These are phyloP conservation scores for Fusarium heterosporum DNA, from an alignment of 2,329 filamentous ascomycete genomes.

Conservation along the genomic window DNA sequence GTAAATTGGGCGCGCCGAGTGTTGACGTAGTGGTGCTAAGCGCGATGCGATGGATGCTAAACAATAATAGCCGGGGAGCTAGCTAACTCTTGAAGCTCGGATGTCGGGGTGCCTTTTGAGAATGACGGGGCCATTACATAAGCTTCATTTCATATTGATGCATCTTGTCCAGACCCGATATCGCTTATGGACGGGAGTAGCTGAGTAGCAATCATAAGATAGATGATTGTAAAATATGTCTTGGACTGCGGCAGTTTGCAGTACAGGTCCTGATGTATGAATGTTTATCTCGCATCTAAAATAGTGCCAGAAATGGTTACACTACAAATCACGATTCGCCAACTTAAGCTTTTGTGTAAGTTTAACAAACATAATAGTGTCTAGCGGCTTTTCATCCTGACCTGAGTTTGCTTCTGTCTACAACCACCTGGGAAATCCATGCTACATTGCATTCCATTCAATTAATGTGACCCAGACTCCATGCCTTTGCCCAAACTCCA, in stretches of 20 bases:
- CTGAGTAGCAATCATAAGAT: conserved; percentile 2
- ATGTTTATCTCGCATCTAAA: not conserved
- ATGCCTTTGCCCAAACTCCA: conserved; percentile 42
- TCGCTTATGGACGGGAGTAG: conserved; percentile 10
- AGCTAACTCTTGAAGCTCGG: conserved; percentile 25
- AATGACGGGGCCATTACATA: conserved; percentile 42
- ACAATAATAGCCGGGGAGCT: conserved; percentile 27
- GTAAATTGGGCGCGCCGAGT: conserved; percentile 10
- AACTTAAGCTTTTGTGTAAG: conserved; percentile 4
- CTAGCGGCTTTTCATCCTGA: conserved; percentile 15
- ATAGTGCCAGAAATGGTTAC: not conserved
- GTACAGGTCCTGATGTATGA: not conserved
- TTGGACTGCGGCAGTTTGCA: conserved; percentile 6
- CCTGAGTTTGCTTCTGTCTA: conserved; percentile 6
- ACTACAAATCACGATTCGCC: conserved; percentile 8
- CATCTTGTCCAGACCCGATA: conserved; percentile 25
- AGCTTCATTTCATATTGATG: conserved; percentile 8
- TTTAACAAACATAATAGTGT: conserved; percentile 5
- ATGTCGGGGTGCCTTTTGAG: conserved; percentile 16
- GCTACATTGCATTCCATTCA: conserved; percentile 12
- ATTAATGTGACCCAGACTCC: conserved; percentile 44
- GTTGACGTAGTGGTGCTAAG: conserved; percentile 38
- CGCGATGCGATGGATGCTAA: conserved; percentile 26
- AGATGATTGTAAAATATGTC: not conserved
- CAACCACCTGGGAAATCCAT: conserved; percentile 7